Percentiles rank a stretch among this genome's conserved stretches.
phyloP scores from a whole-genome alignment of 2,329 filamentous ascomycete species.

The Diplodia corticola region DNA sequence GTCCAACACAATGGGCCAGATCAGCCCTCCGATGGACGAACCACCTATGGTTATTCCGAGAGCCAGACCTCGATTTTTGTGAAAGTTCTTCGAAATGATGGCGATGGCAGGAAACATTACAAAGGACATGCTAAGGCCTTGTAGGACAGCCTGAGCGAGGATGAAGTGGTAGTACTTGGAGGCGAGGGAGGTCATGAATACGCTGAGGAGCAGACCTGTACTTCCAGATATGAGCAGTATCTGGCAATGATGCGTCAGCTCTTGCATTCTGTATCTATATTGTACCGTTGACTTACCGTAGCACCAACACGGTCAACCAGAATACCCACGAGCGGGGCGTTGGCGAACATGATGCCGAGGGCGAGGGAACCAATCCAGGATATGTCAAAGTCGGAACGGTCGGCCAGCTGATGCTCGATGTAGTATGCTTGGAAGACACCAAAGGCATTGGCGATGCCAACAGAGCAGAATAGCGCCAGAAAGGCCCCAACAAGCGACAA shows the following conservation, averaged over 20 bases:
- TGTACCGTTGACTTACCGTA: not conserved
- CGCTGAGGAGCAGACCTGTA: not conserved
- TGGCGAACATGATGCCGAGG: not conserved
- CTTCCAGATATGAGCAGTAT: not conserved
- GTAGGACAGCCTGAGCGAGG: slow-evolving; percentile 43
- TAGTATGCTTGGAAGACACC: slow-evolving; percentile 40
- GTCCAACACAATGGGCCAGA: slow-evolving; percentile 47
- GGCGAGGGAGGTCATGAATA: slow-evolving; percentile 25
- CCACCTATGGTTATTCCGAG: slow-evolving; percentile 44
- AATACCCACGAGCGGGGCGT: not conserved
- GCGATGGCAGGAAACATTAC: slow-evolving; percentile 43
- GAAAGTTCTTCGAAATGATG: slow-evolving; percentile 48
- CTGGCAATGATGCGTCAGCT: not conserved
- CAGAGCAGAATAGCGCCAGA: not conserved
- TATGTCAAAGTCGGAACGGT: not conserved
- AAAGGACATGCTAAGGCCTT: slow-evolving; percentile 45
- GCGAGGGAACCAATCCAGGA: not conserved
- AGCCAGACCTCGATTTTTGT: slow-evolving; percentile 40
- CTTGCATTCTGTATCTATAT: rapidly evolving
- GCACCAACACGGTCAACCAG: not conserved
- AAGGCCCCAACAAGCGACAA: not conserved
- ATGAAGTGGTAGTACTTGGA: slow-evolving; percentile 38
- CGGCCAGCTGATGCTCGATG: slow-evolving; percentile 28
- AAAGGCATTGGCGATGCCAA: slow-evolving; percentile 25
- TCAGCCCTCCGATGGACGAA: slow-evolving; percentile 44